These are phyloP conservation scores for Alternaria postmessia DNA, from an alignment of 2,329 filamentous ascomycete genomes.

Conservation along the genomic window DNA sequence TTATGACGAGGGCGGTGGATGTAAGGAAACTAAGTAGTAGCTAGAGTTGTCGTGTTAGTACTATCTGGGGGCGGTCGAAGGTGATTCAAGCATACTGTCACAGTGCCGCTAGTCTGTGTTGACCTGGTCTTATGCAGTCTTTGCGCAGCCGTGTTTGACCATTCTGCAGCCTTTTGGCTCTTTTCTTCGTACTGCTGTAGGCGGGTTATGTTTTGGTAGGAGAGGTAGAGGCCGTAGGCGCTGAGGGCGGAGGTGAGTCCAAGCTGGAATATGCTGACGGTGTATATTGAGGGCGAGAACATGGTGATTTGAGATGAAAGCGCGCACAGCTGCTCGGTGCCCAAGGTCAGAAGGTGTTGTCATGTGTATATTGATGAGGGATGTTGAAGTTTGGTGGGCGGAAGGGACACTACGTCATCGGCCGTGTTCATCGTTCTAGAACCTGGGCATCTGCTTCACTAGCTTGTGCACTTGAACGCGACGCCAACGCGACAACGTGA, in stretches of 20 bases:
- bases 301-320: background rate
- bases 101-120: conserved; percentile 45
- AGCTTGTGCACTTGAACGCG: background rate
- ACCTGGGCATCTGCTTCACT: background rate
- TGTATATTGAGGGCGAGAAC: conserved; percentile 3
- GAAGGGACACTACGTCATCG: conserved; percentile 1
- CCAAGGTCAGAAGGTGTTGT: background rate
- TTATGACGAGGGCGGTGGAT: conserved; percentile 26
- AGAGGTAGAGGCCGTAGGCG: conserved; percentile 43
- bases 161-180: conserved; percentile 49
- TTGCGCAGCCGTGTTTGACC: conserved; percentile 43
- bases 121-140: conserved; percentile 46
- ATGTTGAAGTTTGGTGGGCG: background rate
- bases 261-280: conserved; percentile 19
- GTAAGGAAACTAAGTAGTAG: conserved; percentile 23
- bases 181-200: conserved; percentile 47
- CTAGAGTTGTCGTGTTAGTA: background rate
- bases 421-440: background rate
- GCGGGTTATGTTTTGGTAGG: conserved; percentile 47
- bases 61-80: background rate
- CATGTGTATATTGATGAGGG: background rate
- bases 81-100: conserved; percentile 35
- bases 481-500: background rate
- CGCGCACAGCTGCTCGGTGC: background rate
- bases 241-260: conserved; percentile 33